phyloP scores from a whole-genome alignment of 1,284 basidiomycete species.

The Fistulina hepatica region DNA sequence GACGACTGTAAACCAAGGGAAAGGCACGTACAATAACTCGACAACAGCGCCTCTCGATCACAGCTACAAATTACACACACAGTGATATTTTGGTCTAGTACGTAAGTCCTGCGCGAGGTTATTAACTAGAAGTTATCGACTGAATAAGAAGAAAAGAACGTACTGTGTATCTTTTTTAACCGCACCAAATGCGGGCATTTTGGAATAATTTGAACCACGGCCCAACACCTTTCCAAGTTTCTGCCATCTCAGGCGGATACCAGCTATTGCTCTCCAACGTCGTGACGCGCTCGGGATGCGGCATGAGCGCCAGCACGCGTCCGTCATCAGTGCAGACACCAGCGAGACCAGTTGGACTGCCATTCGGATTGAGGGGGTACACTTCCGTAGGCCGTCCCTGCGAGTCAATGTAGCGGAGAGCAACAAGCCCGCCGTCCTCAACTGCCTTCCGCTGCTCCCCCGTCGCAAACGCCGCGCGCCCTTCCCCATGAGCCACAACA shows the following conservation, averaged over 20 bases:
- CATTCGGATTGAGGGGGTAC: slow-evolving; percentile 96
- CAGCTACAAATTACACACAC: no score
- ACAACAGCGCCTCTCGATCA: no score
- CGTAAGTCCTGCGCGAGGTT: no score
- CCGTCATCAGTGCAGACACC: slow-evolving; percentile 83
- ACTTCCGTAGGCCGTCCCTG: slow-evolving; percentile 52
- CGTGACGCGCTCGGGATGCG: slow-evolving; percentile 81
- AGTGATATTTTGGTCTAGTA: no score
- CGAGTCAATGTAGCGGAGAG: slow-evolving; percentile 71
- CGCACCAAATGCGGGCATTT: slow-evolving; percentile 66
- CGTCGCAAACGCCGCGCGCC: slow-evolving; percentile 62
- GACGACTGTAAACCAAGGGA: no score
- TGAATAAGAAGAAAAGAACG: no score
- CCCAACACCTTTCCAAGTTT: slow-evolving; percentile 59
- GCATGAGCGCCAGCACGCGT: slow-evolving; percentile 90
- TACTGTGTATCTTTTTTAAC: no score
- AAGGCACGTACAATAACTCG: no score
- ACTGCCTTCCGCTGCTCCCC: slow-evolving; percentile 33
- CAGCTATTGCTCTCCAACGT: slow-evolving; percentile 78
- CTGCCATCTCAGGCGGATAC: slow-evolving; percentile 52
- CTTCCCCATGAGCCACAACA: slow-evolving; percentile 94
- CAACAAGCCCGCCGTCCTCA: slow-evolving; percentile 43
- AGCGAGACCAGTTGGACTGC: slow-evolving; percentile 78
- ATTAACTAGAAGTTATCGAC: no score
- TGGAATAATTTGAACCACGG: slow-evolving; percentile 97